Evolutionary conservation across 1,284 basidiomycete species (phyloP), one percentile per base, ranked within the genome.

Genomic region (Papiliotrema laurentii): DNA sequence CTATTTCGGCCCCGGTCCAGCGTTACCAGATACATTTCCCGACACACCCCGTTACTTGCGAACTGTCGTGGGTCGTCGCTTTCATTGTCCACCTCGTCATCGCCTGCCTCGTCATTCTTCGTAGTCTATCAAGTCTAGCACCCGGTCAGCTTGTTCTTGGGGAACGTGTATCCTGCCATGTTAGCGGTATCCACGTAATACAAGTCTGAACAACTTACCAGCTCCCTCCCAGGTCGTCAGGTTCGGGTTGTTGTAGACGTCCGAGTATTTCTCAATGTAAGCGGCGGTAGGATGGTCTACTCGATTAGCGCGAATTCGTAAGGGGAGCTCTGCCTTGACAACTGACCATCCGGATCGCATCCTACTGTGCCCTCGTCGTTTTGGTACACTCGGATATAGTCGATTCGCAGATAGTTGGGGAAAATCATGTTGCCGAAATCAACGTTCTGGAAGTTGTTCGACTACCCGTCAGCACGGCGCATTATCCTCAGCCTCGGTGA

Each of bases 371-470:
- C 60, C n/a, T 72, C 74, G n/a, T 70, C 66, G 14, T 67, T 55
- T 55, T 78, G 77, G 50, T 76, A 78, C 19, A 77, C 71, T 26
- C 77, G 63, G 24, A 78, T 66, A 53, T 76, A 78, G 60, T 78
- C 70, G 44, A 72, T 60, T 33, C 62, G 58, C 60, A 77, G 66
- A 38, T 73, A 65, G 33, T 76, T 76, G 19, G 76, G 77, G 63
- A 76, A 75, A 11, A 53, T 60, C 42, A 78, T 56, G 37, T 69
- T 50, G 3, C 42, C 47, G 40, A 73, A 72, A 51, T 75, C 66
- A 51, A 75, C 72, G 16, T 53, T 60, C 51, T 75, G 71, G 68
- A 77, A 77, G 36, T 71, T 72, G 60, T 75, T 69, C 11, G 74
- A 75, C 68, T 56, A 43, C 11, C 13, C n/a, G 28, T 50, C 42